Percentiles rank a stretch among this genome's conserved stretches.
These are phyloP conservation scores for Termitomyces sp. DNA, from an alignment of 768 basidiomycete genomes.

Conservation along the genomic window DNA sequence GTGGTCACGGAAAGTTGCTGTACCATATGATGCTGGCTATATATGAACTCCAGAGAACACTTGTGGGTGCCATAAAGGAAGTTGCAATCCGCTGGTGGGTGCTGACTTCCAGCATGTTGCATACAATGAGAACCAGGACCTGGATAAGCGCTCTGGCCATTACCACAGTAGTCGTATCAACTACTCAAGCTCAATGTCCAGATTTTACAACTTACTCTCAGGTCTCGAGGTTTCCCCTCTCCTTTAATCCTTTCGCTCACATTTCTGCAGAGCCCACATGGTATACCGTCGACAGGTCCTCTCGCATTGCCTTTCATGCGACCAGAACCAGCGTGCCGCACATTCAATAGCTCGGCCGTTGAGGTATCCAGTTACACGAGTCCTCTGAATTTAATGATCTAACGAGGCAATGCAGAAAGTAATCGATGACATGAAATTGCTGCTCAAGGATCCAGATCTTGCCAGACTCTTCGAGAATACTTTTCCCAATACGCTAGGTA, in stretches of 20 bases:
- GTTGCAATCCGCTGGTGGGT: background rate
- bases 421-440: constrained; percentile 64
- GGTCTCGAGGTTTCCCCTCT: constrained; percentile 22
- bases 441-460: constrained; percentile 72
- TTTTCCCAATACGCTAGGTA: constrained; percentile 78
- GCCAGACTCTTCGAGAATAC: constrained; percentile 80
- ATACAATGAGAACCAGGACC: constrained; percentile 18
- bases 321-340: constrained; percentile 62
- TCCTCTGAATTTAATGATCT: background rate
- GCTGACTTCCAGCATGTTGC: constrained; percentile 3
- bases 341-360: constrained; percentile 71
- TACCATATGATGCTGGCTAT: constrained; percentile 17
- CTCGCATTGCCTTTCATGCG: constrained; percentile 70
- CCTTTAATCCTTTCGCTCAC: background rate
- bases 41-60: constrained; percentile 5
- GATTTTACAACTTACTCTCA: constrained; percentile 59
- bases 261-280: constrained; percentile 48
- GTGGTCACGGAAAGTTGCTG: constrained; percentile 7
- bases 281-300: constrained; percentile 52
- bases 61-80: constrained; percentile 14
- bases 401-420: constrained; percentile 46
- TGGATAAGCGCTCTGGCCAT: constrained; percentile 17
- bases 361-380: constrained; percentile 41
- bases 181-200: constrained; percentile 43
- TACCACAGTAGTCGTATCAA: constrained; percentile 20